A percentile compares a stretch with the other conserved stretches of the same genome.
Evolutionary conservation across 371 early-diverging fungal species (phyloP).

Genomic region (Vairimorpha necatrix): DNA sequence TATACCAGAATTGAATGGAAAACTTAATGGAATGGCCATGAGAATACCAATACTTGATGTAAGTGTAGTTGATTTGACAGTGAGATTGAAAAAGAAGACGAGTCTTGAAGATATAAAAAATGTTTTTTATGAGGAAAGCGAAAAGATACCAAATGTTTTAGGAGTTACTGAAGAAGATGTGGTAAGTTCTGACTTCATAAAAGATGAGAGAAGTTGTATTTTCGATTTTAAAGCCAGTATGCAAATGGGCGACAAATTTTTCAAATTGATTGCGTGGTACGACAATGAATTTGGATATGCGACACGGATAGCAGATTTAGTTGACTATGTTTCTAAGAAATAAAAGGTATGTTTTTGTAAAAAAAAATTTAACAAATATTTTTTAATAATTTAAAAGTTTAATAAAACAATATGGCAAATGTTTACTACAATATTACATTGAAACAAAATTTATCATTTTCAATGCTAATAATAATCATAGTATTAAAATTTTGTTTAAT

Average conservation of each 20-base stretch:
- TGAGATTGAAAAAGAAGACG: constrained; percentile 77
- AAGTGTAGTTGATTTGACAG: constrained; percentile 93
- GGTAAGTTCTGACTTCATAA: constrained; percentile 89
- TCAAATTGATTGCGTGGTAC: constrained; percentile 93
- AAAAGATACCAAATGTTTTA: constrained; percentile 78
- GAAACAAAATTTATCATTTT: too few relatives aligned
- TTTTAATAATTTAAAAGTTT: too few relatives aligned
- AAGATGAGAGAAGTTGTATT: constrained; percentile 79
- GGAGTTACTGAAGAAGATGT: constrained; percentile 89
- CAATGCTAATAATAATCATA: too few relatives aligned
- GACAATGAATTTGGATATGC: constrained; percentile 81
- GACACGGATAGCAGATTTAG: constrained; percentile 68
- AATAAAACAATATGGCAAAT: too few relatives aligned
- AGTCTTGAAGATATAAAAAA: constrained; percentile 56
- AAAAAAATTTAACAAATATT: too few relatives aligned
- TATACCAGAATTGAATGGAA: constrained; percentile 85
- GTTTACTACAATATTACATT: too few relatives aligned
- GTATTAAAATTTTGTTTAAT: too few relatives aligned
- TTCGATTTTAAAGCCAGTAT: constrained; percentile 95
- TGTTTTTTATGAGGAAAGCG: constrained; percentile 67
- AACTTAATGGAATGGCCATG: constrained; percentile 68
- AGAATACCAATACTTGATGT: constrained; percentile 94
- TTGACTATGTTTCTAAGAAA: constrained; percentile 44
- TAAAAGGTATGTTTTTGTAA: too few relatives aligned
- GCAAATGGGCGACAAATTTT: constrained; percentile 82